Evolutionary conservation across 495 filamentous ascomycete genomes (phyloP).

Genomic region (Patellaria atrata): DNA sequence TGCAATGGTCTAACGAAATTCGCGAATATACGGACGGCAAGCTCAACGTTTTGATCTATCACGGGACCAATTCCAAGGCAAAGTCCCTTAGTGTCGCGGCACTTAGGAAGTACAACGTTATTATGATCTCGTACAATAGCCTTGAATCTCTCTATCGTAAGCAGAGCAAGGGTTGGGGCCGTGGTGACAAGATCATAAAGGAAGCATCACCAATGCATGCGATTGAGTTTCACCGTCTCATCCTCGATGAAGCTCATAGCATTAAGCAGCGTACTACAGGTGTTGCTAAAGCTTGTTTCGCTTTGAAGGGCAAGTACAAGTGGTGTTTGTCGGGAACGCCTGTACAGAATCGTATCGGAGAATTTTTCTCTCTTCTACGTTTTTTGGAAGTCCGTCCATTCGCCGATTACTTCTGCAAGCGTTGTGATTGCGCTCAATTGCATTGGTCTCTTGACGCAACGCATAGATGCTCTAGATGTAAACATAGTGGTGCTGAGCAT

Average conservation of each 20-base stretch:
- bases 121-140: slow-evolving; percentile 89
- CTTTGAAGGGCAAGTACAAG: slow-evolving; percentile 69
- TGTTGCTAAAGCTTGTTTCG: slow-evolving; percentile 88
- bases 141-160: slow-evolving; percentile 84
- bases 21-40: slow-evolving; percentile 78
- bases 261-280: slow-evolving; percentile 84
- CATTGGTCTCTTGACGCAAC: slow-evolving; percentile 68
- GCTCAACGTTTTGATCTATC: slow-evolving; percentile 76
- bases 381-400: slow-evolving; percentile 82
- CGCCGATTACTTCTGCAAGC: slow-evolving; percentile 82
- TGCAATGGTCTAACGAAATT: slow-evolving; percentile 96
- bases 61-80: slow-evolving; percentile 69
- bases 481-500: slow-evolving; percentile 58
- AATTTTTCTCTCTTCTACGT: slow-evolving; percentile 87
- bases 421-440: slow-evolving; percentile 61
- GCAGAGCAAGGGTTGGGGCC: slow-evolving; percentile 79
- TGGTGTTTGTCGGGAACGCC: slow-evolving; percentile 95
- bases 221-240: slow-evolving; percentile 75
- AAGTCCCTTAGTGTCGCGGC: slow-evolving; percentile 61
- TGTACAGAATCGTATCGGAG: slow-evolving; percentile 89
- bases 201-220: slow-evolving; percentile 80
- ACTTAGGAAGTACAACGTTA: slow-evolving; percentile 70
- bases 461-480: slow-evolving; percentile 53
- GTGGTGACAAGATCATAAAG: slow-evolving; percentile 57
- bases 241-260: slow-evolving; percentile 91